Evolutionary conservation across 306 rosid species (phyloP).

Genomic region (Senna tora): DNA sequence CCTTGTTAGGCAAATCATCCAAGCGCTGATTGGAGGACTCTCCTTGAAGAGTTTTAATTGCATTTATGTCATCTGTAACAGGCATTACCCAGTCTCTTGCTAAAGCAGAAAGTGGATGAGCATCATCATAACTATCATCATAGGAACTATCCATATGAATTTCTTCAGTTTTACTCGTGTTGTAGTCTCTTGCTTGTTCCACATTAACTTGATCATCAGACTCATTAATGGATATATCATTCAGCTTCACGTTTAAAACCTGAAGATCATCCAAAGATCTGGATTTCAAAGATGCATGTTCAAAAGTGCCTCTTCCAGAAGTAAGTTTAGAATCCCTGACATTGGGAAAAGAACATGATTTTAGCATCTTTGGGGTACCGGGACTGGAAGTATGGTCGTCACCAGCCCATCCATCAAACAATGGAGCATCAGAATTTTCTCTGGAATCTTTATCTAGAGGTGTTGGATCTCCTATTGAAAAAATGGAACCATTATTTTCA

Average conservation of each 20-base stretch:
- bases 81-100: conserved; percentile 82
- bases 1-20: conserved; percentile 52
- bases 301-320: conserved; percentile 36
- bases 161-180: conserved; percentile 47
- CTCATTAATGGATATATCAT: conserved; percentile 45
- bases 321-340: conserved; percentile 46
- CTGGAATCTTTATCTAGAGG: conserved; percentile 57
- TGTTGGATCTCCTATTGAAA: conserved; percentile 53
- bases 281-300: conserved; percentile 43
- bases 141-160: conserved; percentile 42
- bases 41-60: conserved; percentile 43
- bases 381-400: conserved; percentile 46
- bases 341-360: conserved; percentile 68
- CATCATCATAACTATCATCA: conserved; percentile 68
- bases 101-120: conserved; percentile 44
- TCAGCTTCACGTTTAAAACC: conserved; percentile 46
- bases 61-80: conserved; percentile 42
- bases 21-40: conserved; percentile 44
- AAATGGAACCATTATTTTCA: conserved; percentile 48
- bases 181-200: conserved; percentile 47
- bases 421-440: conserved; percentile 52
- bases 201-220: conserved; percentile 46
- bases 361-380: conserved; percentile 42
- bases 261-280: conserved; percentile 74
- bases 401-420: conserved; percentile 50